Conservation (phyloP, 305 asterid genomes). For the Fraxinus greggii region DNA sequence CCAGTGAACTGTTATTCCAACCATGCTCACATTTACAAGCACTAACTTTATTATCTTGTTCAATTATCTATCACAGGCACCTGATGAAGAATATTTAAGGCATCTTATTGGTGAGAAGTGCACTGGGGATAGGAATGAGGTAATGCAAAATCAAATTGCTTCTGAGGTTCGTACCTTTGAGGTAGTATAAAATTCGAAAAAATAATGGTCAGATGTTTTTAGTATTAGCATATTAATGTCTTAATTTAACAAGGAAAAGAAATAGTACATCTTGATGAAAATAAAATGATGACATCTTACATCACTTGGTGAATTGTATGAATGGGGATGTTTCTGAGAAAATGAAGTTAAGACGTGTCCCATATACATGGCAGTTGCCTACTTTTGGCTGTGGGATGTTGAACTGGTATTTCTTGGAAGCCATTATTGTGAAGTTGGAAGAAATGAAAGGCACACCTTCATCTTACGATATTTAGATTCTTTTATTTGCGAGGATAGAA, state of each 20-base stretch:
- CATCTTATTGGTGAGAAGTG: conserved; percentile 75
- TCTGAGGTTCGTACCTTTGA: neutral
- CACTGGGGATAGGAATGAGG: conserved; percentile 87
- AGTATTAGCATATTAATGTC: neutral
- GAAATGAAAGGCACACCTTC: neutral
- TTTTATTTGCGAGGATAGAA: neutral
- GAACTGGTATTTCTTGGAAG: neutral
- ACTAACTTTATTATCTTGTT: neutral
- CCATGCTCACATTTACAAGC: neutral
- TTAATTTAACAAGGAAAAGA: neutral
- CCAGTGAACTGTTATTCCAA: neutral
- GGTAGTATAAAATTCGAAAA: neutral
- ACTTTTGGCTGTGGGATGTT: neutral
- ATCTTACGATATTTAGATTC: neutral
- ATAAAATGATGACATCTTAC: neutral
- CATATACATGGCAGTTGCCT: neutral
- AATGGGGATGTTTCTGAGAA: neutral
- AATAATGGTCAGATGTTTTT: neutral
- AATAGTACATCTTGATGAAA: neutral
- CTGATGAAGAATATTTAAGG: conserved; percentile 86
- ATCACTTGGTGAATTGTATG: neutral
- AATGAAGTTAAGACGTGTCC: neutral
- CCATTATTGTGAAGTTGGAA: neutral
- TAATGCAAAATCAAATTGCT: conserved; percentile 23
- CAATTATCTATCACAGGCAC: conserved; percentile 49